phyloP scores from a whole-genome alignment of 305 asterid species.

The Ajuga reptans region DNA sequence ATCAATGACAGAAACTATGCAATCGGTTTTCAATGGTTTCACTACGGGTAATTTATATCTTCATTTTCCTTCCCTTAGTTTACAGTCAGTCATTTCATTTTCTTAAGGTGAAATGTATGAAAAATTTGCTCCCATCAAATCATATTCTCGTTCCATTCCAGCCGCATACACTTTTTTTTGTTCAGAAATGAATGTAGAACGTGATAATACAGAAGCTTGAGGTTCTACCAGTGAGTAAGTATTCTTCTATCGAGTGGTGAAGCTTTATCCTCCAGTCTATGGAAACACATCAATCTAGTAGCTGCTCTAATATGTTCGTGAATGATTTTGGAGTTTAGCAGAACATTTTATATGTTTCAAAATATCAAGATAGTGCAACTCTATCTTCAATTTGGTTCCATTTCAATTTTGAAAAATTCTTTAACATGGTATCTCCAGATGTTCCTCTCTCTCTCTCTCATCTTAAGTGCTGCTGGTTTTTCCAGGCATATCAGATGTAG shows the following conservation, averaged over 20 bases:
- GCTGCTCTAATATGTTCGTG: neutral
- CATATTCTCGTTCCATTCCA: neutral
- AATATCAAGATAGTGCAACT: neutral
- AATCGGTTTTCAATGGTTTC: conserved; percentile 65
- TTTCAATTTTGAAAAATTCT: neutral
- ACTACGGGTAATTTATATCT: conserved; percentile 47
- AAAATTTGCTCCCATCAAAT: conserved; percentile 6
- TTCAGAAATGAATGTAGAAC: neutral
- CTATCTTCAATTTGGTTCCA: neutral
- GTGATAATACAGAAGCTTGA: neutral
- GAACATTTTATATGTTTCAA: neutral
- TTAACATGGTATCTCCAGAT: neutral
- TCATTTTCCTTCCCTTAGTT: neutral
- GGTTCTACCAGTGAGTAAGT: neutral
- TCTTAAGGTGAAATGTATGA: neutral
- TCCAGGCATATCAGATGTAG: conserved; percentile 82
- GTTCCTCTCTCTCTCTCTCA: neutral
- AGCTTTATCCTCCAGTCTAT: neutral
- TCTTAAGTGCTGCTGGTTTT: conserved; percentile 2
- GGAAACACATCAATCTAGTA: neutral
- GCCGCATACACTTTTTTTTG: neutral
- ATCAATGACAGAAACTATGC: conserved; percentile 57
- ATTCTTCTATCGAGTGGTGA: neutral
- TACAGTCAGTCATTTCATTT: neutral
- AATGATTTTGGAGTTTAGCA: neutral